A percentile compares a stretch with the other conserved stretches of the same genome.
Conservation (phyloP, 768 basidiomycete genomes). For the Mycena chlorophos region DNA sequence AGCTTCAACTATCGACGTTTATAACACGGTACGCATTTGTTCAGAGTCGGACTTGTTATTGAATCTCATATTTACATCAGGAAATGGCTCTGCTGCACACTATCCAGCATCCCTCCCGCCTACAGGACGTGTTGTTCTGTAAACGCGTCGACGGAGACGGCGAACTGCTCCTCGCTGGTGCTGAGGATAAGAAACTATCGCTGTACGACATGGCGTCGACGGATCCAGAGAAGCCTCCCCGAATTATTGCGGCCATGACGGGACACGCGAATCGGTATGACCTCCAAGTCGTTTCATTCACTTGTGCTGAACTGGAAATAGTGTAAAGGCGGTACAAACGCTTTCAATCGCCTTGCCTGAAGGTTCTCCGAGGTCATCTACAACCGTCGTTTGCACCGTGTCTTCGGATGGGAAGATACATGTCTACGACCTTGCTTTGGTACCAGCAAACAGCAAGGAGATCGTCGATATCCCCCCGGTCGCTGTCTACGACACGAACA, state of each 20-base stretch:
- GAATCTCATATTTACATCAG: conserved; percentile 38
- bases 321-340: conserved; percentile 80
- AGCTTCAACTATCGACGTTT: conserved; percentile 75
- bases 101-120: conserved; percentile 74
- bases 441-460: conserved; percentile 31
- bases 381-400: conserved; percentile 69
- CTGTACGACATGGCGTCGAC: conserved; percentile 61
- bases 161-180: conserved; percentile 79
- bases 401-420: conserved; percentile 90
- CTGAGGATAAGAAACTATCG: conserved; percentile 87
- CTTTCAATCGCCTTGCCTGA: conserved; percentile 59
- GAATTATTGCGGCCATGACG: conserved; percentile 65
- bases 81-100: conserved; percentile 76
- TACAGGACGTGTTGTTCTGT: conserved; percentile 83
- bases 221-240: conserved; percentile 47
- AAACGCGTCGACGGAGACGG: conserved; percentile 53
- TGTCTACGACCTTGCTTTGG: conserved; percentile 65
- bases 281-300: neutral
- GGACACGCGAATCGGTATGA: conserved; percentile 88
- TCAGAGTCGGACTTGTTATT: neutral
- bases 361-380: conserved; percentile 38
- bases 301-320: conserved; percentile 32
- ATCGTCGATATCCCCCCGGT: conserved; percentile 51
- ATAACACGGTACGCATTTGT: conserved; percentile 62
- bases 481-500: conserved; percentile 79